Evolutionary conservation across 1,284 basidiomycete species (phyloP), one percentile per base, ranked within the genome.

Genomic region (Anthracocystis setariae): DNA sequence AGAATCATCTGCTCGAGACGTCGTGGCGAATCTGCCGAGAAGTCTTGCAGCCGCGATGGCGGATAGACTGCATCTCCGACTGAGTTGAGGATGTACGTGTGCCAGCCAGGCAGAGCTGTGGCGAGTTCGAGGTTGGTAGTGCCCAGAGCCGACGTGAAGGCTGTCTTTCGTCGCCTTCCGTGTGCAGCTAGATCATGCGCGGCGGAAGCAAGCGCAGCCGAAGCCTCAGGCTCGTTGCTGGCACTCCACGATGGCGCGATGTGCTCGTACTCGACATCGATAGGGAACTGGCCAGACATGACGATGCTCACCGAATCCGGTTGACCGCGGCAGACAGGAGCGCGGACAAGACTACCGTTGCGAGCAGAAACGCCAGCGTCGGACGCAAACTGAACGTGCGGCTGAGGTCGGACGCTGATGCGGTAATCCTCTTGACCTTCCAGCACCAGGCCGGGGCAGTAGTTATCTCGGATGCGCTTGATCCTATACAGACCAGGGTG

Each of bases 71-170:
- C 86, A 81, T 98, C 95, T 9, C 90, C 91, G 20, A 98, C 88
- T 76, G 91, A 90, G 68, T 90, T 89, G 69, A 98, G 90, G 80
- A 92, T 90, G 82, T 98, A 98, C 78, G 88, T 90, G 80, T 94
- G 91, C 56, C 89, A 87, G 3, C 94, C 94, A 2, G 92, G 87
- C 35, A 87, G 87, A 0, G 88, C 87, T 0, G 92, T 94, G 58
- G 89, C 89, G 23, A 98, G 87, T 72, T 94, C 92, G 80, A 97
- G 89, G 33, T 92, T 88, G 8, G 92, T 91, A 20, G 87, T 88
- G 15, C 88, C 86, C 80, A 94, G 91, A 21, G 94, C 92, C 75
- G 91, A 92, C 81, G 91, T 93, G 84, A 95, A 90, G 0, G 88
- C 89, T 12, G 57, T 57, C 54, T 54, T 64, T 21, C 64, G 43